These are phyloP conservation scores for Candida stauntonica DNA, from an alignment of 805 yeast species.

Conservation along the genomic window DNA sequence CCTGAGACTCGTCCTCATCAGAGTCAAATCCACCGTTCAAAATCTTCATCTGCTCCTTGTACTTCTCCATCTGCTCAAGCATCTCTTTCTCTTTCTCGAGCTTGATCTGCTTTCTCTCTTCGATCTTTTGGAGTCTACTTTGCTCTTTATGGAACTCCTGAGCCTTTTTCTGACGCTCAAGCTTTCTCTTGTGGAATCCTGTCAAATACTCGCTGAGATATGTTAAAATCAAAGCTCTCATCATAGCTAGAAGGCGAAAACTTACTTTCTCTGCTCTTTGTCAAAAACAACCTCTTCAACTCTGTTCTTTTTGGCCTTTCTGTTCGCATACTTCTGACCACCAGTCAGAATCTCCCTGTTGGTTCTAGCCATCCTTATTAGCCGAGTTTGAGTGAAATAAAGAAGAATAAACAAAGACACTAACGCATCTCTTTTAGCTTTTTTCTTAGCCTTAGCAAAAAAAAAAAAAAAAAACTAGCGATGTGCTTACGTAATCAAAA, in stretches of 20 bases:
- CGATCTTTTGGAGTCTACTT: constrained; percentile 65
- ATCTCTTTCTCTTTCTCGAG: constrained; percentile 67
- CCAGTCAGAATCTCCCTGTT: constrained; percentile 88
- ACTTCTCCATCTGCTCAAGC: constrained; percentile 56
- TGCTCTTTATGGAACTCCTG: constrained; percentile 71
- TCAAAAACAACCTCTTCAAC: constrained; percentile 87
- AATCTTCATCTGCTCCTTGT: constrained; percentile 42
- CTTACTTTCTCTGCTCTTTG: constrained; percentile 58
- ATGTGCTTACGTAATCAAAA: neutral
- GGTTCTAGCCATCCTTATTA: constrained; percentile 24
- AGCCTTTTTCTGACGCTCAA: constrained; percentile 85
- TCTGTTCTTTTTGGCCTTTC: constrained; percentile 58
- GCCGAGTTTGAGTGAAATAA: neutral
- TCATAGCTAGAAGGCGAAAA: too few species aligned
- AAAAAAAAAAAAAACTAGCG: constrained; percentile 1
- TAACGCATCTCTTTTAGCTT: neutral
- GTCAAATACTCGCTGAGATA: constrained; percentile 64
- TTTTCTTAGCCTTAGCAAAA: neutral
- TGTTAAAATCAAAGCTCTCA: too few species aligned
- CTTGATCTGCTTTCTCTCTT: constrained; percentile 64
- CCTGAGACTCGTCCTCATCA: constrained; percentile 9
- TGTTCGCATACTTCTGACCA: constrained; percentile 73
- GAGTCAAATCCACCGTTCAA: constrained; percentile 21
- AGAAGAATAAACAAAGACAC: too few species aligned
- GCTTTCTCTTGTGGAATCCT: constrained; percentile 92